Base-by-base conservation (phyloP, 805 yeast genomes). In the Kazachstania martiniae region DNA sequence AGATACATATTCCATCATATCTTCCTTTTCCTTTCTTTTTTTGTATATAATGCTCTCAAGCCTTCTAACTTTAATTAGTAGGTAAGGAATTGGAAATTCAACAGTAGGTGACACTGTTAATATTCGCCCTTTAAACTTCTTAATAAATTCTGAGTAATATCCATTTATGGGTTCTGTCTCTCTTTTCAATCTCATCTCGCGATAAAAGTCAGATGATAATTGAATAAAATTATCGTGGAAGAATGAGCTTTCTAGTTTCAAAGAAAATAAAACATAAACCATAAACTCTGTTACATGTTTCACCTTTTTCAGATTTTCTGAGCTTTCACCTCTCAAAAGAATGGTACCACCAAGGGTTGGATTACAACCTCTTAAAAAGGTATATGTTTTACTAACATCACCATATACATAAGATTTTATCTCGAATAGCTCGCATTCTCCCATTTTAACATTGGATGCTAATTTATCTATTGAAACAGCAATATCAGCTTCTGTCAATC, bases 31-130 rank as follows among this genome's bases (percentile, higher is more conserved):
- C 5, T 27, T 33, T 15, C 41, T 41, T 35, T 52, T 39, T 39
- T 51, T 30, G 1, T 41, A 39, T 32, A 67, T 58, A 1, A 47
- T 48, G 7, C 51, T 38, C 39, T 77, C 82, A 1, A 78, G 52
- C 10, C 59, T 61, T 28, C 84, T 59, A 0, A 78, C 74, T 39
- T 66, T 67, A 21, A 56, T 51, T 27, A 82, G 58, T 8, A 79
- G 62, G 32, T 68, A 65, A 0, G 98, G 98, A 3, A 73, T 58
- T 0, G 77, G 73, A 46, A 82, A 81, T 13, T 68, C 63, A 0
- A 87, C 87, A 32, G 86, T 72, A 0, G 98, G 96, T 5, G 97
- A 87, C 1, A 84, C 70, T 3, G 94, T 83, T 18, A 89, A 58
- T 4, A 74, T 59, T 38, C 84, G 60, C n/a, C 61, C 60, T 12